Evolutionary conservation across 805 yeast species (phyloP).

Genomic region (Metschnikowia similis): DNA sequence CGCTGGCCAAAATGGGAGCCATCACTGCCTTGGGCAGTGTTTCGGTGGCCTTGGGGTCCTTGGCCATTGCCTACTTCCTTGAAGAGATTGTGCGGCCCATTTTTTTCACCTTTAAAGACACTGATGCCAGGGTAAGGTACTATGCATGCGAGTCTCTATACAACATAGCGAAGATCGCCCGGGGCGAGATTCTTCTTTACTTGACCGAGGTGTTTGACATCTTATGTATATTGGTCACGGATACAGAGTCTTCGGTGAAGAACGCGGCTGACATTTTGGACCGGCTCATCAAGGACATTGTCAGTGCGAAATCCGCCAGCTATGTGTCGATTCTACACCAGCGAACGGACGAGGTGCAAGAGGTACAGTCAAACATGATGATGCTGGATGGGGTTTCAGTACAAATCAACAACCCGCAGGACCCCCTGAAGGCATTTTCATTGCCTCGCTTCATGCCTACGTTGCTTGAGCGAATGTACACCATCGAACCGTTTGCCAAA

Average conservation of each 20-base stretch:
- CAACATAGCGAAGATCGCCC: conserved; percentile 93
- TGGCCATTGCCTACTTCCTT: conserved; percentile 76
- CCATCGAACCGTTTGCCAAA: conserved; percentile 88
- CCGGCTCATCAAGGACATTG: conserved; percentile 86
- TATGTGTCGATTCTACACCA: conserved; percentile 71
- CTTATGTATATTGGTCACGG: conserved; percentile 83
- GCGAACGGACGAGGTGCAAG: conserved; percentile 29
- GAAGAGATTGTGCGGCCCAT: conserved; percentile 90
- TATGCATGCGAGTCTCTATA: conserved; percentile 95
- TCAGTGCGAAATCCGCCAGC: conserved; percentile 87
- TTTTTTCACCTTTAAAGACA: conserved; percentile 92
- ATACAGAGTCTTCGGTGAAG: conserved; percentile 84
- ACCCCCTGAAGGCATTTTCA: conserved; percentile 67
- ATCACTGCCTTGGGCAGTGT: conserved; percentile 94
- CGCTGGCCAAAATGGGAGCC: conserved; percentile 85
- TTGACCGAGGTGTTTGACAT: conserved; percentile 96
- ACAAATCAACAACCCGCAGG: conserved; percentile 58
- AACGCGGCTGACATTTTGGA: conserved; percentile 94
- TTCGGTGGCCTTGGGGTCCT: conserved; percentile 84
- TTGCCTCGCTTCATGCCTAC: conserved; percentile 85
- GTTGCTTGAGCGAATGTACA: conserved; percentile 85
- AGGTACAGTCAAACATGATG: conserved; percentile 38
- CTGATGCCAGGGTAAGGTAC: conserved; percentile 93
- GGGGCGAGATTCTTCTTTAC: conserved; percentile 86
- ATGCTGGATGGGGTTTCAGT: conserved; percentile 56